Percentiles rank a stretch among this genome's conserved stretches.
phyloP scores from a whole-genome alignment of 2,329 filamentous ascomycete species.

The Metarhizium sp. region DNA sequence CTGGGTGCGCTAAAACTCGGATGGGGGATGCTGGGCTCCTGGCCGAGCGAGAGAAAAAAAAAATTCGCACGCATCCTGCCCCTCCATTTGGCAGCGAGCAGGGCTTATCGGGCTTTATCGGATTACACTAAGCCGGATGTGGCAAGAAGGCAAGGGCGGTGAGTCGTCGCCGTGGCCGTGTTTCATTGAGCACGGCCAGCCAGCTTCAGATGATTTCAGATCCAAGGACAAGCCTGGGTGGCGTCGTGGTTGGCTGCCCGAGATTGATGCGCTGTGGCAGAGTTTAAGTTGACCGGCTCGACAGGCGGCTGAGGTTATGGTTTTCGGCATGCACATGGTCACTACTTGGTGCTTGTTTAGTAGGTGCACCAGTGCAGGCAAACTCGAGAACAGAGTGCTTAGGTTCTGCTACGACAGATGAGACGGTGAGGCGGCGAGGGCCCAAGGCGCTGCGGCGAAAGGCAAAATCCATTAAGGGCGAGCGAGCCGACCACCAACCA shows the following conservation, averaged over 20 bases:
- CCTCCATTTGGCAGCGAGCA: conserved; percentile 11
- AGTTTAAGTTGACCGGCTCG: no score
- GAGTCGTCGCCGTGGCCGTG: conserved; percentile 4
- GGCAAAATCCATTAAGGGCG: no score
- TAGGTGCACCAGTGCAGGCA: no score
- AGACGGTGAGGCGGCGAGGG: no score
- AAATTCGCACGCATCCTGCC: conserved; percentile 13
- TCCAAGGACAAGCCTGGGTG: background rate
- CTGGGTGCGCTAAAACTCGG: conserved; percentile 7
- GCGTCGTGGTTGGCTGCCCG: background rate
- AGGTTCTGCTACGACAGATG: no score
- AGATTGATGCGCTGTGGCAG: background rate
- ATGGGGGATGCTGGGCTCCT: background rate
- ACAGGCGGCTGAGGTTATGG: no score
- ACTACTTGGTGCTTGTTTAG: no score
- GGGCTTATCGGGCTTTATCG: conserved; percentile 16
- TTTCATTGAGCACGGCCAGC: background rate
- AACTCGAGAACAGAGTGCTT: no score
- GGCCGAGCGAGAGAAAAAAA: conserved; percentile 6
- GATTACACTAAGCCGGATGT: conserved; percentile 8
- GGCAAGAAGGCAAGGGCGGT: conserved; percentile 10
- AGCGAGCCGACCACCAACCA: no score
- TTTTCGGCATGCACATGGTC: no score
- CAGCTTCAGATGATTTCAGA: conserved; percentile 6
- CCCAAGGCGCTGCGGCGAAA: no score